phyloP scores from a whole-genome alignment of 306 rosid genomes.

The Ziziphus jujuba region DNA sequence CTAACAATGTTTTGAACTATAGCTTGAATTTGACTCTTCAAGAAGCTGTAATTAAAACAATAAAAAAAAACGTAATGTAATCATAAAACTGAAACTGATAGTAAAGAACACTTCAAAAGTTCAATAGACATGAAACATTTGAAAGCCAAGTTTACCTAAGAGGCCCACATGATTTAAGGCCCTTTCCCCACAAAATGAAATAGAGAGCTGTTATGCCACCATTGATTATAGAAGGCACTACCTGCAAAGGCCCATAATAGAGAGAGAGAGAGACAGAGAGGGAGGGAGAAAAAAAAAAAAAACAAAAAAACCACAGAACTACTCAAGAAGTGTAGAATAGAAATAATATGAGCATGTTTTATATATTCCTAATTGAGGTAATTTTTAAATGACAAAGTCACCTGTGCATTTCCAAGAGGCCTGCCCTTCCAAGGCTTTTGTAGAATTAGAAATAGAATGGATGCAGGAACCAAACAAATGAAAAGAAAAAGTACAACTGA shows the following conservation, averaged over 20 bases:
- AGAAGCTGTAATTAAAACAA: neutral
- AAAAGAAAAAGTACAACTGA: slow-evolving; percentile 85
- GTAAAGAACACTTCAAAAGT: slow-evolving; percentile 11
- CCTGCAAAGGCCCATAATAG: too few relatives aligned
- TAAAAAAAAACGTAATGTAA: neutral
- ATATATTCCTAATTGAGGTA: slow-evolving; percentile 6
- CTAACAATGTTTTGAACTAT: neutral
- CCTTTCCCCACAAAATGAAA: slow-evolving; percentile 95
- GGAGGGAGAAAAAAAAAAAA: too few relatives aligned
- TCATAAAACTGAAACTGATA: slow-evolving; percentile 7
- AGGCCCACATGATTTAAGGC: slow-evolving; percentile 97
- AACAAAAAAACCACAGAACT: slow-evolving; percentile 23
- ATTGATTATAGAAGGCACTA: slow-evolving; percentile 89
- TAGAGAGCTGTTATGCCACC: slow-evolving; percentile 91
- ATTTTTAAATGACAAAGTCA: slow-evolving; percentile 18
- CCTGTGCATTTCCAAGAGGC: slow-evolving; percentile 89
- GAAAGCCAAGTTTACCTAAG: slow-evolving; percentile 59
- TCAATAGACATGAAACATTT: slow-evolving; percentile 20
- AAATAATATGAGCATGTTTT: slow-evolving; percentile 13
- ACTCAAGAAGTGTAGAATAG: slow-evolving; percentile 20
- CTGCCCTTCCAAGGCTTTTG: slow-evolving; percentile 99
- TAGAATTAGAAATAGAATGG: slow-evolving; percentile 72
- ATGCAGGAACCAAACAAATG: slow-evolving; percentile 75
- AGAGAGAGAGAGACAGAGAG: too few relatives aligned
- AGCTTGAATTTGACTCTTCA: slow-evolving; percentile 7